phyloP scores from a whole-genome alignment of 345 rosid genomes.

The Populus ilicifolia region DNA sequence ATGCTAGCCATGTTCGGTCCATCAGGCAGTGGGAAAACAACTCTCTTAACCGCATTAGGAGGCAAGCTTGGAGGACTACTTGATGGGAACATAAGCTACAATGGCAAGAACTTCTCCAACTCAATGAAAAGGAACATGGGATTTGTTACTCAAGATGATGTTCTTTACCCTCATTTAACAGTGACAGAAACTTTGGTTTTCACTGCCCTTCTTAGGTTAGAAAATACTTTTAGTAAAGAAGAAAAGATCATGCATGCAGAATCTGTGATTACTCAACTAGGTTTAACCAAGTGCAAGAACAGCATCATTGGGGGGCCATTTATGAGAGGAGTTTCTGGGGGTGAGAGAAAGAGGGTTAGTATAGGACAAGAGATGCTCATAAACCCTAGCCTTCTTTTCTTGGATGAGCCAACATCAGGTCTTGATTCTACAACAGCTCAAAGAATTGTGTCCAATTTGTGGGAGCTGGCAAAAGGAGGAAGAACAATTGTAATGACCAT shows the following conservation, averaged over 20 bases:
- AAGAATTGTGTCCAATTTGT: conserved; percentile 40
- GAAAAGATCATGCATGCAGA: conserved; percentile 47
- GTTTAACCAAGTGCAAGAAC: conserved; percentile 42
- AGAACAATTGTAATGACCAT: conserved; percentile 52
- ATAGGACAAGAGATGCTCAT: conserved; percentile 58
- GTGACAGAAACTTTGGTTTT: conserved; percentile 53
- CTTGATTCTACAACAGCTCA: conserved; percentile 60
- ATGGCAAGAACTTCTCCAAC: conserved; percentile 40
- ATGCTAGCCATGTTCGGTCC: conserved; percentile 61
- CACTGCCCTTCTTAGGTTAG: conserved; percentile 36
- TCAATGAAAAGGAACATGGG: conserved; percentile 42
- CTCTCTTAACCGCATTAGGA: conserved; percentile 46
- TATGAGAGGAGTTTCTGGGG: conserved; percentile 52
- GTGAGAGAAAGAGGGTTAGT: conserved; percentile 55
- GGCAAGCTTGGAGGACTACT: conserved; percentile 41
- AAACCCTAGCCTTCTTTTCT: conserved; percentile 48
- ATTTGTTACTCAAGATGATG: conserved; percentile 63
- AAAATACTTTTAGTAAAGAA: conserved; percentile 23
- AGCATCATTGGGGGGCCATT: conserved; percentile 39
- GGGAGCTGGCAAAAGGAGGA: conserved; percentile 44
- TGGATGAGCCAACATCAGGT: conserved; percentile 60
- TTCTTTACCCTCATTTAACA: conserved; percentile 49
- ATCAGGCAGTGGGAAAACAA: conserved; percentile 59
- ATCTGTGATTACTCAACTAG: conserved; percentile 39
- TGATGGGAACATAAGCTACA: conserved; percentile 43